Conservation (phyloP, 2,329 filamentous ascomycete species). For the Stemphylium beticola region DNA sequence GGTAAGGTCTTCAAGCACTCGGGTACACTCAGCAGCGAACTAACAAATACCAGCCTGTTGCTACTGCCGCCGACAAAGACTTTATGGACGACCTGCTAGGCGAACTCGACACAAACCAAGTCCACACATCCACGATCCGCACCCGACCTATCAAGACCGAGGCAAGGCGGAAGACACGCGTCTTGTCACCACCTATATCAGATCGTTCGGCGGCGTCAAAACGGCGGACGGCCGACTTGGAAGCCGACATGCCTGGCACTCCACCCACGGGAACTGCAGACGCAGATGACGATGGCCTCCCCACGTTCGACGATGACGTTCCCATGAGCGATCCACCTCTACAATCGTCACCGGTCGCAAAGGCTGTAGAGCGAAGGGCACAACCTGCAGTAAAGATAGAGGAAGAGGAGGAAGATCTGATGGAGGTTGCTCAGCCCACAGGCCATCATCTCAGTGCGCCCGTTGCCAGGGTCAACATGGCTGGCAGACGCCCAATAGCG, state of each 20-base stretch:
- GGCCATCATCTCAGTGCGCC: constrained; percentile 67
- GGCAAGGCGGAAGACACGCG: constrained; percentile 78
- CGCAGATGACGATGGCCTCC: constrained; percentile 63
- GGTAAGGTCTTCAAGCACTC: constrained; percentile 56
- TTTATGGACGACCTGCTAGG: constrained; percentile 86
- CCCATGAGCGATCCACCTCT: constrained; percentile 80
- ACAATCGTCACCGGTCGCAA: constrained; percentile 85
- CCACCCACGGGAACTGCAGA: constrained; percentile 48
- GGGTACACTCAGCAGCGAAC: neutral
- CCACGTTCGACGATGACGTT: constrained; percentile 69
- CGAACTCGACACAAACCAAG: constrained; percentile 82
- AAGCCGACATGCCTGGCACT: constrained; percentile 54
- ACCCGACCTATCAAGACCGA: constrained; percentile 74
- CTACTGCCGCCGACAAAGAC: constrained; percentile 84
- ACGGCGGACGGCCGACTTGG: constrained; percentile 39
- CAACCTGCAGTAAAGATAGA: constrained; percentile 63
- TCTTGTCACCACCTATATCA: constrained; percentile 74
- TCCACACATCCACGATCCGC: constrained; percentile 59
- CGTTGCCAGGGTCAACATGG: constrained; percentile 79
- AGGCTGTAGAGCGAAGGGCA: constrained; percentile 75
- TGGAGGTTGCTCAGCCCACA: constrained; percentile 82
- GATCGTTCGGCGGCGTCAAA: constrained; percentile 45
- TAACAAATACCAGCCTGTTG: constrained; percentile 63
- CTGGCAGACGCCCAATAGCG: constrained; percentile 77
- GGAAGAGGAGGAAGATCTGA: constrained; percentile 76